Percentiles rank a stretch among this genome's conserved stretches.
These are phyloP conservation scores for Pythium scleroteichum DNA, from an alignment of 352 stramenopile species.

Conservation along the genomic window DNA sequence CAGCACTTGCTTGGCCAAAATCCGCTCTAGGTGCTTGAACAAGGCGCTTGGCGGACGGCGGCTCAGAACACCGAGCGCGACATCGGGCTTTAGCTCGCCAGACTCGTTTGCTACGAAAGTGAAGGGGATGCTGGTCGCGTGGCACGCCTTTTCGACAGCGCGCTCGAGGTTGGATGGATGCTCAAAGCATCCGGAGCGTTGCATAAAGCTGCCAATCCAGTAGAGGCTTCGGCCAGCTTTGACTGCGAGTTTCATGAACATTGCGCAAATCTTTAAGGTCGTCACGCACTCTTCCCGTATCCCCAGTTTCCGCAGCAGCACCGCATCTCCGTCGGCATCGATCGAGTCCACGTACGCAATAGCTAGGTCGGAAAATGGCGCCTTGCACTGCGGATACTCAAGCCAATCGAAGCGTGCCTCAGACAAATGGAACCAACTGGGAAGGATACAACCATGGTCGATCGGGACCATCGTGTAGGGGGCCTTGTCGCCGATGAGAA, in stretches of 20 bases:
- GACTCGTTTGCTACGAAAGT: conserved; percentile 57
- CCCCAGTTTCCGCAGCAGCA: conserved; percentile 47
- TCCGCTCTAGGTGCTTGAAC: conserved; percentile 50
- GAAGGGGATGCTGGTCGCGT: conserved; percentile 44
- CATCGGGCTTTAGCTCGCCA: conserved; percentile 56
- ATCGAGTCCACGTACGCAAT: conserved; percentile 59
- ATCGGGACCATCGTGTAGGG: conserved; percentile 81
- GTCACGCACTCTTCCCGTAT: conserved; percentile 75
- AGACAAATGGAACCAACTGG: conserved; percentile 80
- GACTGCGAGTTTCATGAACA: conserved; percentile 64
- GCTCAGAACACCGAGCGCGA: conserved; percentile 57
- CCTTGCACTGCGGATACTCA: conserved; percentile 69
- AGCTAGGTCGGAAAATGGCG: conserved; percentile 45
- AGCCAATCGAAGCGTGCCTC: conserved; percentile 84
- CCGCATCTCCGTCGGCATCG: conserved; percentile 52
- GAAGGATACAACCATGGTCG: conserved; percentile 76
- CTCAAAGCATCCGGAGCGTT: conserved; percentile 67
- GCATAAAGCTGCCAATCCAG: conserved; percentile 77
- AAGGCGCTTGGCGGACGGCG: conserved; percentile 65
- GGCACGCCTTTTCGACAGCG: conserved; percentile 49
- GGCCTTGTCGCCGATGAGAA: conserved; percentile 74
- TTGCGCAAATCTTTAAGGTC: conserved; percentile 74
- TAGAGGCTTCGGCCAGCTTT: conserved; percentile 47
- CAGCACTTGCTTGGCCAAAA: conserved; percentile 20
- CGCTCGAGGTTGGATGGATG: conserved; percentile 58